Conservation (phyloP, 2,329 filamentous ascomycete genomes). For the Neofusicoccum sp. region DNA sequence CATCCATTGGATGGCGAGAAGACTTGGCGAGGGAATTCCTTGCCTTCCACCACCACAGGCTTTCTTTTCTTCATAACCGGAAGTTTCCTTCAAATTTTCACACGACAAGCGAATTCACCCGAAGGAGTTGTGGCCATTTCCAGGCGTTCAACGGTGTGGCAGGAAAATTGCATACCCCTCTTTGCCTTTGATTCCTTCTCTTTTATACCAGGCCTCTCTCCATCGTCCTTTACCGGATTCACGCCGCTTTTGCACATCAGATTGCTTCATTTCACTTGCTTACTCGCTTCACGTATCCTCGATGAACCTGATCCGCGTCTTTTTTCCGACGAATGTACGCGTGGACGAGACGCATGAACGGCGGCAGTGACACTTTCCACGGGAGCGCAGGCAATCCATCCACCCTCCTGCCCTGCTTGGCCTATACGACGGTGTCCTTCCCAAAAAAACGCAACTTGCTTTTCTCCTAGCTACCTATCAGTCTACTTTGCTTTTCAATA, state of each 20-base stretch:
- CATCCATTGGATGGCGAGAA: background rate
- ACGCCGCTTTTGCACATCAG: background rate
- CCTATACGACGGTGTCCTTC: no score
- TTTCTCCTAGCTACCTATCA: background rate
- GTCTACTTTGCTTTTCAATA: background rate
- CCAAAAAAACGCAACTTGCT: no score
- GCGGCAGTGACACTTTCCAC: no score
- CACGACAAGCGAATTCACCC: background rate
- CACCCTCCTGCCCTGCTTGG: no score
- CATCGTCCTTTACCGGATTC: background rate
- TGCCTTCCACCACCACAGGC: background rate
- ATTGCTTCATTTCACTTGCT: no score
- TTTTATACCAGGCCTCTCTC: background rate
- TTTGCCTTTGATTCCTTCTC: background rate
- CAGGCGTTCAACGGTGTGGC: conserved; percentile 13
- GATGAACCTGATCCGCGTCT: no score
- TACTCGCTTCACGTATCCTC: no score
- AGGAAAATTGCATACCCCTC: conserved; percentile 8
- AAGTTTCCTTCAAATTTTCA: background rate
- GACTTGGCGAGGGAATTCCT: conserved; percentile 1
- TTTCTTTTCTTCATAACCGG: background rate
- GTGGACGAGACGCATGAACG: no score
- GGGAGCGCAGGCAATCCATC: no score
- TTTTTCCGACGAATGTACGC: no score
- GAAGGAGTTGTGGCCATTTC: conserved; percentile 5